Conservation (phyloP, 2,329 filamentous ascomycete species). For the Penicillium sclerotiorum region DNA sequence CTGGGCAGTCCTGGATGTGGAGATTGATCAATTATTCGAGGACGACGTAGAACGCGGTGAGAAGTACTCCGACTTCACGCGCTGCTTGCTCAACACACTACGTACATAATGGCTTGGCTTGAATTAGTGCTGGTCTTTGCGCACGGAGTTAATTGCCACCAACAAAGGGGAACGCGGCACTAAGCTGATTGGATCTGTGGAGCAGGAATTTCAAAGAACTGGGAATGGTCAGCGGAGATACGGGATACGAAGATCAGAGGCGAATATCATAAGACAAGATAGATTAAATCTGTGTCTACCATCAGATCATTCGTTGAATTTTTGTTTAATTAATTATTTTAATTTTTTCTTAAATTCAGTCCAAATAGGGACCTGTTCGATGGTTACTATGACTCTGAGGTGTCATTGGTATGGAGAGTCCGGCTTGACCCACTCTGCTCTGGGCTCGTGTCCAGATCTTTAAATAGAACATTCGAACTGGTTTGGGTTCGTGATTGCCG, state of each 20-base stretch:
- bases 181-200: neutral
- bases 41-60: neutral
- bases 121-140: neutral
- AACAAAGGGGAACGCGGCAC: too few relatives aligned
- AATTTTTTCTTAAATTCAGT: too few relatives aligned
- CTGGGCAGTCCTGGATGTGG: too few relatives aligned
- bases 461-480: conserved; percentile 1
- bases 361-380: too few relatives aligned
- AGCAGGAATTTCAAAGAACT: neutral
- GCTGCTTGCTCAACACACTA: too few relatives aligned
- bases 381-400: too few relatives aligned
- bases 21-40: neutral
- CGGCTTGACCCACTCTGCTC: conserved; percentile 1
- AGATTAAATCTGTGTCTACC: neutral
- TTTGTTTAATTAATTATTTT: too few relatives aligned
- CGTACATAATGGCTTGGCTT: too few relatives aligned
- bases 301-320: neutral
- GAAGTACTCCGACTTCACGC: too few relatives aligned
- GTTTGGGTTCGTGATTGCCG: neutral
- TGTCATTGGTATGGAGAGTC: neutral
- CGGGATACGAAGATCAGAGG: neutral
- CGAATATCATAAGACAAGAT: neutral
- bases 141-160: neutral
- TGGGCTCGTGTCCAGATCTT: conserved; percentile 2
- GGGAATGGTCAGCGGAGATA: neutral